phyloP scores from a whole-genome alignment of 1,139 yeast genomes.

The Candida neerlandica region DNA sequence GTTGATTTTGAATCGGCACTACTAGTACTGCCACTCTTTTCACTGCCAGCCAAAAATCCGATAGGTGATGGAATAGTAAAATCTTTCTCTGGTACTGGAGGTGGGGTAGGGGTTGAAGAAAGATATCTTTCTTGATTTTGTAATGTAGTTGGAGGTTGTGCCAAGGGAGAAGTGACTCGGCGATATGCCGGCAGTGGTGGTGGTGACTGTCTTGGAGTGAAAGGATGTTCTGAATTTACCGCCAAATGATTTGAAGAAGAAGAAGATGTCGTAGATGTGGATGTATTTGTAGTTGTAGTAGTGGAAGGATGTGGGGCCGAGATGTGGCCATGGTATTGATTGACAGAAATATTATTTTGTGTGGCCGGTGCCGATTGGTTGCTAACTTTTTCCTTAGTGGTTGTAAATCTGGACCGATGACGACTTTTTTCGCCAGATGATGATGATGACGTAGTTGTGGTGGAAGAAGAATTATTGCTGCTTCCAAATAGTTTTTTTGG shows the following conservation, averaged over 20 bases:
- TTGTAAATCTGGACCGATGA: background rate
- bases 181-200: conserved; percentile 4
- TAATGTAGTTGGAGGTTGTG: conserved; percentile 14
- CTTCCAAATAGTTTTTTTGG: conserved; percentile 1
- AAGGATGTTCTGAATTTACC: background rate
- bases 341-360: background rate
- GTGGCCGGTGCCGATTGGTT: background rate
- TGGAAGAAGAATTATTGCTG: background rate
- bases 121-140: background rate
- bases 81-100: background rate
- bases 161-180: conserved; percentile 13
- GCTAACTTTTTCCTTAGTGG: conserved; percentile 1
- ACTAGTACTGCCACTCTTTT: conserved; percentile 10
- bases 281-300: no score
- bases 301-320: background rate
- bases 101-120: conserved; percentile 1
- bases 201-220: conserved; percentile 1
- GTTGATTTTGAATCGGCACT: conserved; percentile 9
- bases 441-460: background rate
- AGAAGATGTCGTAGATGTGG: no score
- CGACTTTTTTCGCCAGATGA: background rate
- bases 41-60: conserved; percentile 9
- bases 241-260: background rate
- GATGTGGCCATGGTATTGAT: background rate
- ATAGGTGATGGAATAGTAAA: conserved; percentile 2